A percentile compares a stretch with the other conserved stretches of the same genome.
phyloP scores from a whole-genome alignment of 306 rosid genomes.

The Quercus aquifolioides region DNA sequence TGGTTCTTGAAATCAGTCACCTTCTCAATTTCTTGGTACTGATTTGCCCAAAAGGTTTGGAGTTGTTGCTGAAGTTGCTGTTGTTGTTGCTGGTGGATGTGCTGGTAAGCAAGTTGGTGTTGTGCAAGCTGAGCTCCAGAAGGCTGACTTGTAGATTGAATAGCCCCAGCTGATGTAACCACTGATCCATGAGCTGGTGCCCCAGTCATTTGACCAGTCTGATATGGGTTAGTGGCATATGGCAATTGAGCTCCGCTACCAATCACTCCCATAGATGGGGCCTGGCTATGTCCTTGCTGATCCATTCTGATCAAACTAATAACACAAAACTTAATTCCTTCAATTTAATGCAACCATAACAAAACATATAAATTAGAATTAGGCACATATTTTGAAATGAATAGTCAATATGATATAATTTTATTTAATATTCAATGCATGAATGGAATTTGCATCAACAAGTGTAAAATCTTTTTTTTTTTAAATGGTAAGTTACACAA shows the following conservation, averaged over 20 bases:
- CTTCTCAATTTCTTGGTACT: conserved; percentile 56
- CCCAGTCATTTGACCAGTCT: conserved; percentile 34
- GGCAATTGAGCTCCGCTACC: conserved; percentile 38
- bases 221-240: conserved; percentile 38
- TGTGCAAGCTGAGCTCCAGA: conserved; percentile 51
- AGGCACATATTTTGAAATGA: background rate
- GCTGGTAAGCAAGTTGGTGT: conserved; percentile 63
- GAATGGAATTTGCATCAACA: background rate
- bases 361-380: background rate
- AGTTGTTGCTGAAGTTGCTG: conserved; percentile 61
- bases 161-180: conserved; percentile 29
- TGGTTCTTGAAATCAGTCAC: conserved; percentile 73
- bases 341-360: background rate
- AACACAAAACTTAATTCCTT: conserved; percentile 13
- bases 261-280: conserved; percentile 38
- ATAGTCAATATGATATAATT: background rate
- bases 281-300: conserved; percentile 36
- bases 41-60: conserved; percentile 53
- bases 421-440: background rate
- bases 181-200: conserved; percentile 24
- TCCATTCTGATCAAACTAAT: conserved; percentile 29
- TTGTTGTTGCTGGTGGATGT: conserved; percentile 50
- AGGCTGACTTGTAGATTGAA: conserved; percentile 46
- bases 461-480: background rate
- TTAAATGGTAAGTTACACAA: too few relatives aligned